Evolutionary conservation across 2,329 filamentous ascomycete species (phyloP).

Genomic region (Magnaporthiopsis incrustans): DNA sequence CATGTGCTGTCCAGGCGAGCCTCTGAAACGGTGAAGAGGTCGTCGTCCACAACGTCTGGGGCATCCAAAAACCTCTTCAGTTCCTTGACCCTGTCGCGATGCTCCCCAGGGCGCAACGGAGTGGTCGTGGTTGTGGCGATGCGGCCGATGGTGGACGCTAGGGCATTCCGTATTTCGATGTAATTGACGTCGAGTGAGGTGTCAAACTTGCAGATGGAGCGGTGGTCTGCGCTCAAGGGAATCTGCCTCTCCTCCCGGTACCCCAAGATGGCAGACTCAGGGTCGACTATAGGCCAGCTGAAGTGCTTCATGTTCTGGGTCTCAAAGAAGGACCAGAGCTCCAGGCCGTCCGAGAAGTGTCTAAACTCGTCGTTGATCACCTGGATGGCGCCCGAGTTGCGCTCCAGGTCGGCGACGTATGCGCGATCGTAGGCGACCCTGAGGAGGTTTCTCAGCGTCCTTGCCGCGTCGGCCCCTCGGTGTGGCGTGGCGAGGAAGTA

Average conservation of each 20-base stretch:
- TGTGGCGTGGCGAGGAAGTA: constrained; percentile 26
- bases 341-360: constrained; percentile 12
- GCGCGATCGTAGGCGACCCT: constrained; percentile 11
- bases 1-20: constrained; percentile 15
- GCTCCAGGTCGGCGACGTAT: constrained; percentile 17
- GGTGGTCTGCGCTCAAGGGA: constrained; percentile 21
- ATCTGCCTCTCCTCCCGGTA: constrained; percentile 17
- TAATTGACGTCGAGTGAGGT: constrained; percentile 18
- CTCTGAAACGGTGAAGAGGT: constrained; percentile 12
- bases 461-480: constrained; percentile 20
- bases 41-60: constrained; percentile 13
- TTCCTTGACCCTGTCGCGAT: constrained; percentile 7
- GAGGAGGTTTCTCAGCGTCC: constrained; percentile 18
- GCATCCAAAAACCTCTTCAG: constrained; percentile 13
- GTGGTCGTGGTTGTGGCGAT: not conserved
- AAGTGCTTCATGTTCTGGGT: constrained; percentile 14
- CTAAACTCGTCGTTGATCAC: constrained; percentile 21
- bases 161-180: constrained; percentile 16
- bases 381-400: constrained; percentile 15
- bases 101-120: not conserved
- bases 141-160: constrained; percentile 13
- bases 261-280: constrained; percentile 18
- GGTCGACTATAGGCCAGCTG: constrained; percentile 15
- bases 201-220: constrained; percentile 23
- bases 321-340: constrained; percentile 22